Conservation (phyloP, 192 early-diverging fungal species). For the Entomortierella parvispora region DNA sequence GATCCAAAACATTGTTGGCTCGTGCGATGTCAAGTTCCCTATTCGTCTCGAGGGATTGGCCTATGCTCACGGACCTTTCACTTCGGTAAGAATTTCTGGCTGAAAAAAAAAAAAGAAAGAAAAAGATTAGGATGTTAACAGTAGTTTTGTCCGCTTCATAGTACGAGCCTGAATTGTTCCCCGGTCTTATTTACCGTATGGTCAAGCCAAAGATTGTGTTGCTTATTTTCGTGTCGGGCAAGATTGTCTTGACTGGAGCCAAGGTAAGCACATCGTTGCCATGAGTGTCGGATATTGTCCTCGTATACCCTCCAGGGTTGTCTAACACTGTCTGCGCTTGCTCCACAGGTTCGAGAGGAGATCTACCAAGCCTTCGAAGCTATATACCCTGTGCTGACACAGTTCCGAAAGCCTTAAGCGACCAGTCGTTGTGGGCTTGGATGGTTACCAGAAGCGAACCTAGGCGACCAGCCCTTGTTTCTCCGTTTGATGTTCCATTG, state of each 20-base stretch:
- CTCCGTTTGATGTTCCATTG: no score
- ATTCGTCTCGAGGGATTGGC: slow-evolving; percentile 98
- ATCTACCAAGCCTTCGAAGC: slow-evolving; percentile 98
- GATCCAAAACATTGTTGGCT: slow-evolving; percentile 99
- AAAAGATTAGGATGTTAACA: slow-evolving; percentile 1
- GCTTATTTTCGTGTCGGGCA: slow-evolving; percentile 98
- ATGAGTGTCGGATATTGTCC: slow-evolving; percentile 1
- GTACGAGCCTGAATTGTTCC: slow-evolving; percentile 99
- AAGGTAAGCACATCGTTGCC: no score
- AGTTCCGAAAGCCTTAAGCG: slow-evolving; percentile 82
- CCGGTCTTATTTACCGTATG: slow-evolving; percentile 99
- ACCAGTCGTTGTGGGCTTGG: neutral
- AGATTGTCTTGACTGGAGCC: slow-evolving; percentile 99
- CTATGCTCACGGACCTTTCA: slow-evolving; percentile 93
- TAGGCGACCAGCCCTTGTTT: no score
- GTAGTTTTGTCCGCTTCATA: slow-evolving; percentile 31
- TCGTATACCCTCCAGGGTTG: neutral
- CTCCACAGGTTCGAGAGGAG: slow-evolving; percentile 78
- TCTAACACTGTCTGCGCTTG: neutral
- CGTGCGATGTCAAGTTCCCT: slow-evolving; percentile 99
- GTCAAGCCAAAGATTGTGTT: slow-evolving; percentile 98
- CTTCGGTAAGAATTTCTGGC: slow-evolving; percentile 71
- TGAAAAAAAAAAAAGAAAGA: no score
- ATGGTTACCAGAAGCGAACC: no score
- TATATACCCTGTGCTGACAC: slow-evolving; percentile 96